Evolutionary conservation across 139 green algal genomes (phyloP).

Genomic region (Chlamydomonas applanata): DNA sequence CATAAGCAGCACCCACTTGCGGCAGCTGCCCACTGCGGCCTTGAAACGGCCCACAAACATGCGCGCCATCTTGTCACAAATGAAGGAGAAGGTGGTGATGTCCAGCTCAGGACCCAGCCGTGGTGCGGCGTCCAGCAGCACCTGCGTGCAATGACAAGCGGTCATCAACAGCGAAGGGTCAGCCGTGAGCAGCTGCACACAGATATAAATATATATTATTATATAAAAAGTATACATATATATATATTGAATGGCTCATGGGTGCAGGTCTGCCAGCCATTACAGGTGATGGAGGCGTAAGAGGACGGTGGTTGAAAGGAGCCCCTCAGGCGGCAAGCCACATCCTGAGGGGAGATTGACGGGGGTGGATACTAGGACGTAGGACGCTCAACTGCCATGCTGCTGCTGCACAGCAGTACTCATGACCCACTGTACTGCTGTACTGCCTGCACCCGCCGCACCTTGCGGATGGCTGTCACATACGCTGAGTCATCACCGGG

Average conservation of each 20-base stretch:
- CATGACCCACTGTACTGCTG: no score
- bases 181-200: background rate
- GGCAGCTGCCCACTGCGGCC: conserved; percentile 26
- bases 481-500: conserved; percentile 90
- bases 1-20: conserved; percentile 16
- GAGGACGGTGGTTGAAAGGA: no score
- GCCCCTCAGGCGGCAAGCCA: no score
- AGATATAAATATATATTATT: background rate
- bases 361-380: no score
- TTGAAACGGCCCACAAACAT: conserved; percentile 83
- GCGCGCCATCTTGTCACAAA: conserved; percentile 92
- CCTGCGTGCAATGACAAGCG: conserved; percentile 3
- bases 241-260: background rate
- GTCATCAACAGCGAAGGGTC: background rate
- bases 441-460: conserved; percentile 7
- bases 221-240: background rate
- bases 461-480: conserved; percentile 58
- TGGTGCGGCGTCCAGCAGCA: conserved; percentile 59
- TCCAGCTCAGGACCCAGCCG: conserved; percentile 65
- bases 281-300: no score
- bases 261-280: background rate
- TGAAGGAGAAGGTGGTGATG: conserved; percentile 82
- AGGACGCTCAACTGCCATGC: no score
- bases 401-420: no score
- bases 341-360: no score